Percentiles rank a stretch among this genome's conserved stretches.
Evolutionary conservation across 768 basidiomycete genomes (phyloP).

Genomic region (Xerocomus brunneocitrinus): DNA sequence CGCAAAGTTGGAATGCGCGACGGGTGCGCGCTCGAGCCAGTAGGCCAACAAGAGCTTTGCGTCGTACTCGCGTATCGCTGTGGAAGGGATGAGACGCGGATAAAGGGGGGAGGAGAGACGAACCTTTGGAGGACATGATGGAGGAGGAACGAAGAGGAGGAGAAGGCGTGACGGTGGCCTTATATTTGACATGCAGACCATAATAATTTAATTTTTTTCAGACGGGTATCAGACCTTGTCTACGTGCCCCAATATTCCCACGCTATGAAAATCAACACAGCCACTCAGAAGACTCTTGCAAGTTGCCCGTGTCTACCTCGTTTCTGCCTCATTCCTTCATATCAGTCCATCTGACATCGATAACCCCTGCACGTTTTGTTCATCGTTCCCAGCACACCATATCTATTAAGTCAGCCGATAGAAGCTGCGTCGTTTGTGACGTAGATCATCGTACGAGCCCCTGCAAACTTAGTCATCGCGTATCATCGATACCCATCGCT

Average conservation of each 20-base stretch:
- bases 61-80: conserved; percentile 95
- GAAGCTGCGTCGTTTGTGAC: not conserved
- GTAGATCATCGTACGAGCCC: too few species aligned
- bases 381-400: too few species aligned
- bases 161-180: conserved; percentile 3
- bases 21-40: conserved; percentile 90
- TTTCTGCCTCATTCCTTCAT: conserved; percentile 10
- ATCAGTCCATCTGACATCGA: too few species aligned
- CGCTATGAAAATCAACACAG: conserved; percentile 26
- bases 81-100: conserved; percentile 3
- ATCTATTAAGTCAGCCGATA: not conserved
- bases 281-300: conserved; percentile 10
- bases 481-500: too few species aligned
- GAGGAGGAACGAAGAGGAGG: conserved; percentile 6
- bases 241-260: conserved; percentile 28
- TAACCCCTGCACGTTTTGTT: too few species aligned
- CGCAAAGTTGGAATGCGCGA: conserved; percentile 60
- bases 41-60: conserved; percentile 97
- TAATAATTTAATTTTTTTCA: conserved; percentile 17
- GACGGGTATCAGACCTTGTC: conserved; percentile 22
- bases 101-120: not conserved
- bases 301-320: conserved; percentile 9
- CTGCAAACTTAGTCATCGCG: too few species aligned
- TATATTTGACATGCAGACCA: conserved; percentile 14
- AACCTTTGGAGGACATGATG: conserved; percentile 34